These are phyloP conservation scores for Phytophthora constricta DNA, from an alignment of 352 stramenopile genomes.

Conservation along the genomic window DNA sequence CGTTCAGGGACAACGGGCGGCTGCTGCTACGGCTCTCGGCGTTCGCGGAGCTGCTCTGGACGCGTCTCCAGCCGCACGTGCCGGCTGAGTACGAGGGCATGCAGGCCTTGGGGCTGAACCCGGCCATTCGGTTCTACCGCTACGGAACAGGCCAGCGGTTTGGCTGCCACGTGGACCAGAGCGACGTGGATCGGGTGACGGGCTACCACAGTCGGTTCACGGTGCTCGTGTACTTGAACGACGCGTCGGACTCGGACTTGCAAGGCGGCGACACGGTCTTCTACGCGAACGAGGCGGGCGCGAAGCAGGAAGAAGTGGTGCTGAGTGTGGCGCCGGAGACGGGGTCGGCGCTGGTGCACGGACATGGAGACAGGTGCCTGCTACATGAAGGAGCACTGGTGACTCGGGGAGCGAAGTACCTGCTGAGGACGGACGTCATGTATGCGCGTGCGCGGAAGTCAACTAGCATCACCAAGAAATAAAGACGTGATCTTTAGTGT, in stretches of 20 bases:
- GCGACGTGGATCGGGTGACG: slow-evolving; percentile 76
- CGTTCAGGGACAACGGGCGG: slow-evolving; percentile 82
- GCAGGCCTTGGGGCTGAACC: slow-evolving; percentile 70
- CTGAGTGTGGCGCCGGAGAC: slow-evolving; percentile 69
- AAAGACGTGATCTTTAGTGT: slow-evolving; percentile 7
- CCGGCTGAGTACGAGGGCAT: slow-evolving; percentile 66
- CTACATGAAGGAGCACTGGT: slow-evolving; percentile 79
- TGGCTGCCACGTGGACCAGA: slow-evolving; percentile 87
- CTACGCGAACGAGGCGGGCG: slow-evolving; percentile 60
- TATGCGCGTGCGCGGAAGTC: slow-evolving; percentile 51
- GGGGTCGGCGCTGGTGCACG: slow-evolving; percentile 73
- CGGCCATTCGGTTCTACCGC: slow-evolving; percentile 79
- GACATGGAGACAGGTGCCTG: slow-evolving; percentile 76
- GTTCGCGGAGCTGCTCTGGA: slow-evolving; percentile 75
- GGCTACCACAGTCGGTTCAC: slow-evolving; percentile 81
- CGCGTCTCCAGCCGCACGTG: slow-evolving; percentile 62
- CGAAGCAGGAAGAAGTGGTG: slow-evolving; percentile 54
- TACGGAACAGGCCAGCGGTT: slow-evolving; percentile 77
- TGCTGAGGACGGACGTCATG: slow-evolving; percentile 86
- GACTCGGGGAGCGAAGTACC: slow-evolving; percentile 68
- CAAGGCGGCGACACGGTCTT: slow-evolving; percentile 73
- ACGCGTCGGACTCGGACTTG: slow-evolving; percentile 76
- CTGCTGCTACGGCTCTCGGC: slow-evolving; percentile 65
- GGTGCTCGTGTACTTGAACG: slow-evolving; percentile 85
- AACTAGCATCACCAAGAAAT: slow-evolving; percentile 1